Conservation (phyloP, 1,284 basidiomycete genomes). For the Rugosomyces carneus region DNA sequence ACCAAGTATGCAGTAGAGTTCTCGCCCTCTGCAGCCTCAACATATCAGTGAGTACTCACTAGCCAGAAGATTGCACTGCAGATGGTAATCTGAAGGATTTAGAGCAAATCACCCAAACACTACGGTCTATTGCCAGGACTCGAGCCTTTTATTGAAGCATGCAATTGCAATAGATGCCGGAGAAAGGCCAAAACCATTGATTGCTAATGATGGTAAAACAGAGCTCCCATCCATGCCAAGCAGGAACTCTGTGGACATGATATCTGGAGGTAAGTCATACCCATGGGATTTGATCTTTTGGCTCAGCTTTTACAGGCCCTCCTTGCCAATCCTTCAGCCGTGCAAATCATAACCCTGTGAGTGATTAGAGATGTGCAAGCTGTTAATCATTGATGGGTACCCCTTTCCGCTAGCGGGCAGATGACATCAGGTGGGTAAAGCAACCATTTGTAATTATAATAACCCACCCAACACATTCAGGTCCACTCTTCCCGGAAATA, state of each 20-base stretch:
- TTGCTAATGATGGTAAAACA: conserved; percentile 30
- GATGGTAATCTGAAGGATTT: conserved; percentile 6
- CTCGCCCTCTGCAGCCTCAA: conserved; percentile 52
- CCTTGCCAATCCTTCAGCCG: conserved; percentile 66
- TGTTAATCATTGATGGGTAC: not conserved
- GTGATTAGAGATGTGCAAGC: conserved; percentile 8
- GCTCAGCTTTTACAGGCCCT: conserved; percentile 39
- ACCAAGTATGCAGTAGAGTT: conserved; percentile 65
- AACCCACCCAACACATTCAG: conserved; percentile 26
- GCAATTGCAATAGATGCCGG: conserved; percentile 44
- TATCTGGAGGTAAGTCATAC: conserved; percentile 52
- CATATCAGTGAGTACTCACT: conserved; percentile 41
- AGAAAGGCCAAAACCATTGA: conserved; percentile 31
- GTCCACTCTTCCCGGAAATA: conserved; percentile 58
- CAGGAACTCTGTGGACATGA: conserved; percentile 58
- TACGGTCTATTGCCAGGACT: conserved; percentile 58
- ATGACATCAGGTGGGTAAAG: conserved; percentile 47
- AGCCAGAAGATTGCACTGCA: not conserved
- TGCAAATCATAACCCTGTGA: conserved; percentile 53
- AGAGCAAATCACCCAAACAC: conserved; percentile 55
- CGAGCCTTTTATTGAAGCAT: conserved; percentile 51
- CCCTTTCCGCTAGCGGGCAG: conserved; percentile 36
- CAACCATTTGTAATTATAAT: not conserved
- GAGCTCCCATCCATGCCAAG: conserved; percentile 46
- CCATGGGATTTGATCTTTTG: not conserved